Percentiles rank a stretch among this genome's conserved stretches.
These are phyloP conservation scores for Erysimum cheiri DNA, from an alignment of 441 rosid species.

Conservation along the genomic window DNA sequence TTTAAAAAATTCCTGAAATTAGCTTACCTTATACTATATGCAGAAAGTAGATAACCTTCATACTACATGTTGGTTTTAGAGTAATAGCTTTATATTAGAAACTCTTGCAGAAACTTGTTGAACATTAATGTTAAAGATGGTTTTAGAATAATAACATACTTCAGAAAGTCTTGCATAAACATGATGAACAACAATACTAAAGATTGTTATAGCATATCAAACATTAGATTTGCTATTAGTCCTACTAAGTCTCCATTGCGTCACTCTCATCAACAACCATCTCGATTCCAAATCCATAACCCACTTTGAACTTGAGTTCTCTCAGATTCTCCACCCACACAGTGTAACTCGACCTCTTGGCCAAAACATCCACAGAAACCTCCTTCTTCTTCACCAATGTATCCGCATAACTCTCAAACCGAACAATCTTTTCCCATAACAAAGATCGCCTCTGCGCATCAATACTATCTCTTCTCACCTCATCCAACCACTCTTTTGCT, in stretches of 20 bases:
- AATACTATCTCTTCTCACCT: constrained; percentile 45
- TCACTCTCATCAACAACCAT: constrained; percentile 28
- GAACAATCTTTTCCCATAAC: constrained; percentile 48
- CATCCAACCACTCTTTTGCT: constrained; percentile 63
- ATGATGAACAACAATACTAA: neutral
- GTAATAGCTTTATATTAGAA: neutral
- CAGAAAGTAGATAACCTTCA: neutral
- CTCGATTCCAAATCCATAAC: constrained; percentile 4
- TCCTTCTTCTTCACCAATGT: constrained; percentile 56
- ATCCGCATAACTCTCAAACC: constrained; percentile 52
- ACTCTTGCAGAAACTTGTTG: constrained; percentile 24
- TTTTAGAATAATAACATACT: neutral
- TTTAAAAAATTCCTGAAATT: neutral
- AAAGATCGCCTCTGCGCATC: constrained; percentile 33
- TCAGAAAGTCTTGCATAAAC: constrained; percentile 18
- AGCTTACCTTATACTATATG: constrained; percentile 19
- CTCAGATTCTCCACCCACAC: constrained; percentile 54
- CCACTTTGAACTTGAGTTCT: constrained; percentile 44
- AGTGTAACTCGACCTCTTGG: constrained; percentile 63
- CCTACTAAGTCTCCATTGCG: constrained; percentile 38
- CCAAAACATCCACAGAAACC: constrained; percentile 68
- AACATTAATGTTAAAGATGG: neutral
- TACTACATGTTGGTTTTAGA: neutral
- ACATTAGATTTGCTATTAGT: constrained; percentile 12
- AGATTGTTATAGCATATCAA: constrained; percentile 29